phyloP scores from a whole-genome alignment of 225 moss, liverwort and hornwort species.

The Takakia lepidozioides region DNA sequence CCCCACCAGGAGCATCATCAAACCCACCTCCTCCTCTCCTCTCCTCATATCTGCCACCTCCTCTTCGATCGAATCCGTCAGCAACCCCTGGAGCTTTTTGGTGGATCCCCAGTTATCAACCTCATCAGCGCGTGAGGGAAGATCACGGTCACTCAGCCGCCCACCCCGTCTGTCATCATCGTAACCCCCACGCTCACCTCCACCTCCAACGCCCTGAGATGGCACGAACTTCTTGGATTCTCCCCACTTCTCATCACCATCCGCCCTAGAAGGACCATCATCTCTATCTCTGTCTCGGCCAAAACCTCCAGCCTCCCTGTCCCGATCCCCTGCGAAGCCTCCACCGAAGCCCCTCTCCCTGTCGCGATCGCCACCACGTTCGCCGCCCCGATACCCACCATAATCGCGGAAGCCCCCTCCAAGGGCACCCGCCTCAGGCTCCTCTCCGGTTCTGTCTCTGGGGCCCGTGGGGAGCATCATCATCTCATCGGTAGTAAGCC shows the following conservation, averaged over 20 bases:
- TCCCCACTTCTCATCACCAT: conserved; percentile 82
- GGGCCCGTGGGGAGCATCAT: conserved; percentile 82
- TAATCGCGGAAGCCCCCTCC: conserved; percentile 68
- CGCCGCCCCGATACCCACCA: conserved; percentile 67
- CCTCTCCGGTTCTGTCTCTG: conserved; percentile 64
- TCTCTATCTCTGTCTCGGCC: conserved; percentile 62
- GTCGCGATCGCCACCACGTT: conserved; percentile 39
- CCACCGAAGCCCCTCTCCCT: conserved; percentile 59
- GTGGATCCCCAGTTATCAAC: conserved; percentile 87
- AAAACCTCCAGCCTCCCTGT: conserved; percentile 35
- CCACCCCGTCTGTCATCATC: conserved; percentile 68
- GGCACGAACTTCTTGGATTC: conserved; percentile 81
- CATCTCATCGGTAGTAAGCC: conserved; percentile 69
- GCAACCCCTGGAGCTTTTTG: conserved; percentile 67
- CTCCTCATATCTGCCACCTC: too few species aligned
- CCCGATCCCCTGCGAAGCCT: conserved; percentile 55
- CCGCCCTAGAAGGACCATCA: conserved; percentile 82
- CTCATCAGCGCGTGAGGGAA: conserved; percentile 96
- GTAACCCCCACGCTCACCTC: conserved; percentile 45
- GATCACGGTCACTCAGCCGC: conserved; percentile 84
- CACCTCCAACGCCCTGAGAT: conserved; percentile 30
- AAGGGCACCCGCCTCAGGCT: conserved; percentile 35
- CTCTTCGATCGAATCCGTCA: conserved; percentile 61
- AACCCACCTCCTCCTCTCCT: conserved; percentile 19
- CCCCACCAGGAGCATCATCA: conserved; percentile 56